phyloP scores from a whole-genome alignment of 225 moss, liverwort and hornwort genomes.

The Ulota crispa region DNA sequence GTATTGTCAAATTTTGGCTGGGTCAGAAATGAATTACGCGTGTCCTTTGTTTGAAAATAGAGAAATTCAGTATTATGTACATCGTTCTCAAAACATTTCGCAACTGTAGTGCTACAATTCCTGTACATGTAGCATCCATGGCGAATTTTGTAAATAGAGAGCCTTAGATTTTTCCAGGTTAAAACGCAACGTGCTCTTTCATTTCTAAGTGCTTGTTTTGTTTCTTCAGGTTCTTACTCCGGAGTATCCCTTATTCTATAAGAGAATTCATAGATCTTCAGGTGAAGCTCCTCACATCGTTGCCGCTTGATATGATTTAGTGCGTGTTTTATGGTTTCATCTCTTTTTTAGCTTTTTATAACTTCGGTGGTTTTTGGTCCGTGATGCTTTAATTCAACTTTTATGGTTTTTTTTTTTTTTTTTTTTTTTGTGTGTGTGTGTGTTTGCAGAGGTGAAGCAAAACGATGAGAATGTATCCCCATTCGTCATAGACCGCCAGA shows the following conservation, averaged over 20 bases:
- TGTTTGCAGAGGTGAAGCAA: constrained; percentile 27
- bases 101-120: background rate
- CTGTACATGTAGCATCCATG: background rate
- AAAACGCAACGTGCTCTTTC: background rate
- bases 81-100: background rate
- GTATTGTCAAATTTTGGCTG: constrained; percentile 10
- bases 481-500: background rate
- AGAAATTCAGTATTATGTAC: background rate
- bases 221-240: constrained; percentile 32
- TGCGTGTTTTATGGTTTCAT: background rate
- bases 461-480: constrained; percentile 27
- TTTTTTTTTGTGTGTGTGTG: no score
- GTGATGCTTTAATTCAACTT: background rate
- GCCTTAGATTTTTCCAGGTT: background rate
- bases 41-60: background rate
- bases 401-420: background rate
- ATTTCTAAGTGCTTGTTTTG: constrained; percentile 3
- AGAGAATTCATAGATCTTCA: constrained; percentile 16
- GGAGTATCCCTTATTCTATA: constrained; percentile 22
- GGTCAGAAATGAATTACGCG: background rate
- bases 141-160: background rate
- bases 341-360: background rate
- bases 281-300: constrained; percentile 18
- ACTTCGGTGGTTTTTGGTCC: background rate
- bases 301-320: background rate